Conservation (phyloP, 495 filamentous ascomycete genomes). For the Aspergillus mulundensis region DNA sequence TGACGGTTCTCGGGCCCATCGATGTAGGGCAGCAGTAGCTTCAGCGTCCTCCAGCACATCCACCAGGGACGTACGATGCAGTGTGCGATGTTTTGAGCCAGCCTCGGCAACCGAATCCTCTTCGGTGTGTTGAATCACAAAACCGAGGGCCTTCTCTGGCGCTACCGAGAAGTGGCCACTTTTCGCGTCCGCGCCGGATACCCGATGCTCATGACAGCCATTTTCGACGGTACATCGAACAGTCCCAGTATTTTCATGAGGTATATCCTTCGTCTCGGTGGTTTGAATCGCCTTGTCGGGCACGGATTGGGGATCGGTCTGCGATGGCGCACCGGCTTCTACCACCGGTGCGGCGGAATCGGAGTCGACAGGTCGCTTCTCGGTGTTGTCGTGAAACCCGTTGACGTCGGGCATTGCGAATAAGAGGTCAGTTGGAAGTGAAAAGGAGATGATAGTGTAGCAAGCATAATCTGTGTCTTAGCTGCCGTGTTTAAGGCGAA, state of each 20-base stretch:
- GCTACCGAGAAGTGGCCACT: constrained; percentile 14
- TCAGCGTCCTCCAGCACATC: constrained; percentile 20
- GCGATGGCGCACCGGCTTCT: not conserved
- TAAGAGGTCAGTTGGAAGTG: not conserved
- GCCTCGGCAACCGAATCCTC: not conserved
- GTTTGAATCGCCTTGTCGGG: not conserved
- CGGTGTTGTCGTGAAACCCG: not conserved
- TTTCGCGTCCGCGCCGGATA: constrained; percentile 11
- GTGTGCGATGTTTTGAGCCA: not conserved
- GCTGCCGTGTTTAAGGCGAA: not conserved
- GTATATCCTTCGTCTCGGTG: not conserved
- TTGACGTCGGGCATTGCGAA: constrained; percentile 2
- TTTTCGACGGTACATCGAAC: not conserved
- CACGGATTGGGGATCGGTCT: not conserved
- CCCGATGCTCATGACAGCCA: not conserved
- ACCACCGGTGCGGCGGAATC: not conserved
- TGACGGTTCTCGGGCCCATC: constrained; percentile 16
- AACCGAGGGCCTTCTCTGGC: constrained; percentile 19
- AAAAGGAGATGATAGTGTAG: not conserved
- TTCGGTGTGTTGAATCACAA: constrained; percentile 20
- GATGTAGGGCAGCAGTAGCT: constrained; percentile 9
- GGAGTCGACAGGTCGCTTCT: constrained; percentile 2
- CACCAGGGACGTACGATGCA: constrained; percentile 19
- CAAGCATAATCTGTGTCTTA: constrained; percentile 1
- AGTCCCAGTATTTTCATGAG: constrained; percentile 1